Percentiles rank a stretch among this genome's conserved stretches.
phyloP scores from a whole-genome alignment of 352 stramenopile species.

The Phytopythium vexans region DNA sequence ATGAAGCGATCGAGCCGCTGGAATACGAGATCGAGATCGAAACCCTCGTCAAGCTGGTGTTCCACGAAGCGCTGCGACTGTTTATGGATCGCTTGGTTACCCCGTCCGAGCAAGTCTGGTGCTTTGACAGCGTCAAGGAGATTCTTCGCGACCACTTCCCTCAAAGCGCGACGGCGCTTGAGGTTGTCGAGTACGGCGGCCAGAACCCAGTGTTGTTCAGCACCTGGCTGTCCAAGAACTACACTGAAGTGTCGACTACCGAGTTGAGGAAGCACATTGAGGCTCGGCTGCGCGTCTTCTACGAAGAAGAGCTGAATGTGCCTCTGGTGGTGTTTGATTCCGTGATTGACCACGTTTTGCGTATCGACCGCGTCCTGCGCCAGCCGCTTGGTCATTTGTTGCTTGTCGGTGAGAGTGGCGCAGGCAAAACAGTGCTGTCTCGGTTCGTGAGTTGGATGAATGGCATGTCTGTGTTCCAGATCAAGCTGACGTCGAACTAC shows the following conservation, averaged over 20 bases:
- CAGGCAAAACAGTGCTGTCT: conserved; percentile 99
- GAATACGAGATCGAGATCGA: conserved; percentile 95
- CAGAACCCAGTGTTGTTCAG: conserved; percentile 96
- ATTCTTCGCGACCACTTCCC: conserved; percentile 81
- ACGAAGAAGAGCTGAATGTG: conserved; percentile 99
- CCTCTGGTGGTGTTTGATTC: conserved; percentile 99
- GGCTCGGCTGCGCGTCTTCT: conserved; percentile 97
- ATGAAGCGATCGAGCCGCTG: conserved; percentile 96
- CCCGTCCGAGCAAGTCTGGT: conserved; percentile 96
- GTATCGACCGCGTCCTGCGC: conserved; percentile 97
- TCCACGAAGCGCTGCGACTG: conserved; percentile 98
- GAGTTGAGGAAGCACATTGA: conserved; percentile 96
- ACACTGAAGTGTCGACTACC: conserved; percentile 90
- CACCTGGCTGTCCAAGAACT: conserved; percentile 98
- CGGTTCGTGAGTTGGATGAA: conserved; percentile 99
- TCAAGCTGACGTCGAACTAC: conserved; percentile 99
- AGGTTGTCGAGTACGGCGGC: conserved; percentile 65
- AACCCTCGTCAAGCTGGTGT: conserved; percentile 97
- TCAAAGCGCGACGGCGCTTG: conserved; percentile 67
- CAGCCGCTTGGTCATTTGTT: conserved; percentile 99
- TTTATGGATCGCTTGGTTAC: conserved; percentile 99
- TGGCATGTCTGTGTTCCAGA: conserved; percentile 99
- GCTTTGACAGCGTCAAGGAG: conserved; percentile 86
- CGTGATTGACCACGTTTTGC: conserved; percentile 98
- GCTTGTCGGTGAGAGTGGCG: conserved; percentile 97